Conservation (phyloP, 176 grass and related monocot genomes). For the Cymbopogon citratus region DNA sequence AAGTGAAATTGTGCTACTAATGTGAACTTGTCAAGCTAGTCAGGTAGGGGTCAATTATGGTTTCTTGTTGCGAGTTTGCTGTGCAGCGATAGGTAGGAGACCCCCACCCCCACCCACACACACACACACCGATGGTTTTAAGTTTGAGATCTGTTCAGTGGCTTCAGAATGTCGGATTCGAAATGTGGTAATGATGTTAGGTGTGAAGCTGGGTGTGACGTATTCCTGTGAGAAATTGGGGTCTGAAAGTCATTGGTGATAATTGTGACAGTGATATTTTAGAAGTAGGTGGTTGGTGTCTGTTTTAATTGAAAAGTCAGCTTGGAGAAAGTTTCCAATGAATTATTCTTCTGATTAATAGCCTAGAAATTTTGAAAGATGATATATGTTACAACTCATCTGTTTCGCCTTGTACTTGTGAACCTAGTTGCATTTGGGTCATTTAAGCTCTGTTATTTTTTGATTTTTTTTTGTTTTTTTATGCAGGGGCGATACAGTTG, state of each 20-base stretch:
- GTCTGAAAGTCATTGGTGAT: neutral
- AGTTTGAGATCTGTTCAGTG: neutral
- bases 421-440: neutral
- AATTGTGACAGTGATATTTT: neutral
- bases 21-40: neutral
- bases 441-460: neutral
- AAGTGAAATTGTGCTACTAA: neutral
- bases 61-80: neutral
- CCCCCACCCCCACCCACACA: too few species aligned
- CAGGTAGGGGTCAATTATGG: neutral
- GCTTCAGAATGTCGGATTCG: neutral
- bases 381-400: neutral
- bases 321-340: neutral
- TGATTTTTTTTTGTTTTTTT: neutral
- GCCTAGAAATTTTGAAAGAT: neutral
- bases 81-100: too few species aligned
- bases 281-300: neutral
- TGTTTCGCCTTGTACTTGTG: neutral
- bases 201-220: neutral
- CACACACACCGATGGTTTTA: too few species aligned
- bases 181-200: neutral
- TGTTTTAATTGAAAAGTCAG: neutral
- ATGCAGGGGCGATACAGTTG: conserved; percentile 52
- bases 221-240: neutral
- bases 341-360: neutral